A percentile compares a stretch with the other conserved stretches of the same genome.
phyloP scores from a whole-genome alignment of 2,329 filamentous ascomycete genomes.

The Corynespora cassiicola region DNA sequence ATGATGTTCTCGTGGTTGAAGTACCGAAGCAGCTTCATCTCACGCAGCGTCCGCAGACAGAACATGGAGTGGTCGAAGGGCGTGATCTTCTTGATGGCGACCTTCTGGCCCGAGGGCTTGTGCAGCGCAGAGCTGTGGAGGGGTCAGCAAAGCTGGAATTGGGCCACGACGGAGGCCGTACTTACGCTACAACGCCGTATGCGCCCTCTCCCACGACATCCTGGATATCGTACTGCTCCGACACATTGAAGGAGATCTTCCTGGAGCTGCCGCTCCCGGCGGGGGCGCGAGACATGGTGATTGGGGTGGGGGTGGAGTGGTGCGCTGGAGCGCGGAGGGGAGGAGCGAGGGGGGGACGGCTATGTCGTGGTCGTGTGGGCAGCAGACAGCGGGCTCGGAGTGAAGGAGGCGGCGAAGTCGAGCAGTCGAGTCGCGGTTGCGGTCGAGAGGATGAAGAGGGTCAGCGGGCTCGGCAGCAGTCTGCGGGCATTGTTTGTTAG shows the following conservation, averaged over 20 bases:
- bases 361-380: constrained; percentile 7
- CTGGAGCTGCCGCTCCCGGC: constrained; percentile 63
- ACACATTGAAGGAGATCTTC: constrained; percentile 99
- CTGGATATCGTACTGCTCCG: constrained; percentile 99
- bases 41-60: constrained; percentile 91
- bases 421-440: constrained; percentile 1
- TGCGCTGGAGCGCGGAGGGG: constrained; percentile 27
- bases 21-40: constrained; percentile 98
- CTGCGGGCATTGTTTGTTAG: constrained; percentile 28
- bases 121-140: constrained; percentile 84
- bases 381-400: constrained; percentile 3
- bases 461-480: constrained; percentile 12
- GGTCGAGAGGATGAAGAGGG: not conserved
- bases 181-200: constrained; percentile 97
- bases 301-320: constrained; percentile 18
- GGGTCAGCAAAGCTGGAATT: constrained; percentile 22
- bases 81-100: constrained; percentile 99
- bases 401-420: constrained; percentile 4
- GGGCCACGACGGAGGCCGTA: constrained; percentile 28
- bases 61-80: constrained; percentile 99
- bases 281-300: constrained; percentile 44
- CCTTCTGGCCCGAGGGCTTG: constrained; percentile 97
- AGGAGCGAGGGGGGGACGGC: constrained; percentile 15
- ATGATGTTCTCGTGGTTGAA: constrained; percentile 99
- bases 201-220: constrained; percentile 99